phyloP scores from a whole-genome alignment of 1,139 yeast genomes.

The Yamadazyma sp. region DNA sequence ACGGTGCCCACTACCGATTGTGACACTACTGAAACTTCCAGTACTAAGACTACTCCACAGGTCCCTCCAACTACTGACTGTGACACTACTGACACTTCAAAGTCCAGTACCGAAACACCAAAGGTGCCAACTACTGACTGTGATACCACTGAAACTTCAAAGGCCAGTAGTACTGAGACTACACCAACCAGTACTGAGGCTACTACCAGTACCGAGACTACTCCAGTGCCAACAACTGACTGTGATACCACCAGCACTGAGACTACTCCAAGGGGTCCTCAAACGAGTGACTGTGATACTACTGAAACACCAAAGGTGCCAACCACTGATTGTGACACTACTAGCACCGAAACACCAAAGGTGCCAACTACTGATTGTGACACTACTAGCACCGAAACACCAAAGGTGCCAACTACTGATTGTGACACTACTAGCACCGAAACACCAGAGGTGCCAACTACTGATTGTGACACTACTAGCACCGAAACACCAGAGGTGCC shows the following conservation, averaged over 20 bases:
- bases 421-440: slow-evolving; percentile 12
- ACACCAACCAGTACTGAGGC: slow-evolving; percentile 12
- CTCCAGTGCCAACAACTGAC: slow-evolving; percentile 5
- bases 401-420: slow-evolving; percentile 7
- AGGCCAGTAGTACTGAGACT: slow-evolving; percentile 12
- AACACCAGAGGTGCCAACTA: slow-evolving; percentile 6
- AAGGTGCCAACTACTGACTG: slow-evolving; percentile 15
- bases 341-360: slow-evolving; percentile 5
- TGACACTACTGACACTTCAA: slow-evolving; percentile 1
- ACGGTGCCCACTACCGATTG: slow-evolving; percentile 9
- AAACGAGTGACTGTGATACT: not conserved
- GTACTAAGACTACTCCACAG: slow-evolving; percentile 4
- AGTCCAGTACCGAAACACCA: no score
- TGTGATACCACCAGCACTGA: slow-evolving; percentile 20
- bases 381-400: slow-evolving; percentile 8
- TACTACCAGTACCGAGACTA: slow-evolving; percentile 1
- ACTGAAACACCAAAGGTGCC: no score
- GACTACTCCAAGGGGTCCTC: not conserved
- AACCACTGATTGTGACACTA: not conserved
- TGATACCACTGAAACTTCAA: no score
- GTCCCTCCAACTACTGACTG: not conserved
- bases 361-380: slow-evolving; percentile 18
- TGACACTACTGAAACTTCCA: slow-evolving; percentile 23
- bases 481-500: slow-evolving; percentile 8
- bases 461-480: slow-evolving; percentile 23